phyloP scores from a whole-genome alignment of 1,284 basidiomycete species.

The Cryptococcus neoformans region DNA sequence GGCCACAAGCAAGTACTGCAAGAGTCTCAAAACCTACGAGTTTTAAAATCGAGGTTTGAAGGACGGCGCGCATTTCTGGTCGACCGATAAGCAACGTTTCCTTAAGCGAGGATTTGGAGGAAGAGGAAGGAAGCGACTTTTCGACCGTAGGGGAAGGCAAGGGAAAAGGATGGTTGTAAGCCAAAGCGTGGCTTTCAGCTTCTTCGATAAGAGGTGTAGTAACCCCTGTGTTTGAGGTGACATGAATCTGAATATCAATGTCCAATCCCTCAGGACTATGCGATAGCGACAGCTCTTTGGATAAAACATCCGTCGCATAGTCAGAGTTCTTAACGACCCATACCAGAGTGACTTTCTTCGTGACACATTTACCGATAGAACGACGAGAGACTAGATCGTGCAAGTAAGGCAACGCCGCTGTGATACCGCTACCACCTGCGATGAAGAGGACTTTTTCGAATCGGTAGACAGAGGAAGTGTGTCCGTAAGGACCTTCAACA shows the following conservation, averaged over 20 bases:
- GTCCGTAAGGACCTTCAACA: conserved; percentile 39
- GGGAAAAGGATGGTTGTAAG: neutral
- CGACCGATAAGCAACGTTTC: conserved; percentile 11
- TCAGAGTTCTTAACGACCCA: conserved; percentile 25
- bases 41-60: conserved; percentile 5
- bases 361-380: neutral
- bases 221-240: neutral
- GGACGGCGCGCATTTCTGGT: conserved; percentile 18
- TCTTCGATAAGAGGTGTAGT: neutral
- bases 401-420: conserved; percentile 31
- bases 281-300: neutral
- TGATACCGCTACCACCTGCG: conserved; percentile 34
- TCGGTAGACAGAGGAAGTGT: conserved; percentile 12
- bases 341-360: conserved; percentile 15
- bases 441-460: conserved; percentile 28
- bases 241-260: conserved; percentile 12
- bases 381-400: conserved; percentile 5
- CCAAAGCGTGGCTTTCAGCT: neutral
- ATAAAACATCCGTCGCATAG: conserved; percentile 28
- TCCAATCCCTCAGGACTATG: conserved; percentile 2
- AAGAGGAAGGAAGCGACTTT: neutral
- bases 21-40: conserved; percentile 17
- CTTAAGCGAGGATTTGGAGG: neutral
- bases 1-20: conserved; percentile 31
- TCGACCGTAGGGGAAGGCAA: neutral